These are phyloP conservation scores for Rhizopus delemar DNA, from an alignment of 371 early-diverging fungal genomes.

Conservation along the genomic window DNA sequence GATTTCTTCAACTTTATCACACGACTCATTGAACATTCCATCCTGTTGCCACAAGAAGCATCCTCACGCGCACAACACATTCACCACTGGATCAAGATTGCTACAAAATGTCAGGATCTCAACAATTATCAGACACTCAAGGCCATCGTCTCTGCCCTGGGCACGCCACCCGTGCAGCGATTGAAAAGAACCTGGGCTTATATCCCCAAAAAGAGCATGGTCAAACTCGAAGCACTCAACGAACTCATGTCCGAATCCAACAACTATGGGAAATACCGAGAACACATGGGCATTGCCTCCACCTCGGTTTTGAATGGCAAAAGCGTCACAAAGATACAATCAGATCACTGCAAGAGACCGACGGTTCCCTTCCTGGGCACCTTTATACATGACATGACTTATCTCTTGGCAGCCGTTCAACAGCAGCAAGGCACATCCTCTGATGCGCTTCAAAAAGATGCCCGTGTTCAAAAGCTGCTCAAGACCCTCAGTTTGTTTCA, in stretches of 20 bases:
- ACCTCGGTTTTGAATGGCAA: conserved; percentile 28
- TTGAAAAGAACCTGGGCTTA: conserved; percentile 77
- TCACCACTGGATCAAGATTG: conserved; percentile 76
- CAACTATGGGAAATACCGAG: conserved; percentile 75
- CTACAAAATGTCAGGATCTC: conserved; percentile 58
- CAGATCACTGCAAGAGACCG: conserved; percentile 56
- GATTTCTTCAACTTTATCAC: conserved; percentile 86
- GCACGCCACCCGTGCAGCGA: conserved; percentile 76
- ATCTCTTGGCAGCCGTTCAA: conserved; percentile 58
- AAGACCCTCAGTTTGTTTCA: conserved; percentile 57
- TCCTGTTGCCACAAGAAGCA: conserved; percentile 64
- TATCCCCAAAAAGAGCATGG: conserved; percentile 67
- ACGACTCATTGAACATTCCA: conserved; percentile 71
- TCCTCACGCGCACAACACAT: conserved; percentile 66
- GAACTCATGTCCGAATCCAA: conserved; percentile 70
- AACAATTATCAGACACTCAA: conserved; percentile 77
- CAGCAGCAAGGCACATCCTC: conserved; percentile 21
- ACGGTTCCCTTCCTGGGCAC: conserved; percentile 80
- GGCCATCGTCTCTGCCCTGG: conserved; percentile 71
- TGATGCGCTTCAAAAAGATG: conserved; percentile 48
- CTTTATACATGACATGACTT: conserved; percentile 79
- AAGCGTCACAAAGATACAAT: conserved; percentile 35
- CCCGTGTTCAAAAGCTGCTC: conserved; percentile 54
- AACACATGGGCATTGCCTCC: conserved; percentile 59
- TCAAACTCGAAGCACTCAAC: conserved; percentile 57